phyloP scores from a whole-genome alignment of 495 filamentous ascomycete genomes.

The Penicillium flavigenum region DNA sequence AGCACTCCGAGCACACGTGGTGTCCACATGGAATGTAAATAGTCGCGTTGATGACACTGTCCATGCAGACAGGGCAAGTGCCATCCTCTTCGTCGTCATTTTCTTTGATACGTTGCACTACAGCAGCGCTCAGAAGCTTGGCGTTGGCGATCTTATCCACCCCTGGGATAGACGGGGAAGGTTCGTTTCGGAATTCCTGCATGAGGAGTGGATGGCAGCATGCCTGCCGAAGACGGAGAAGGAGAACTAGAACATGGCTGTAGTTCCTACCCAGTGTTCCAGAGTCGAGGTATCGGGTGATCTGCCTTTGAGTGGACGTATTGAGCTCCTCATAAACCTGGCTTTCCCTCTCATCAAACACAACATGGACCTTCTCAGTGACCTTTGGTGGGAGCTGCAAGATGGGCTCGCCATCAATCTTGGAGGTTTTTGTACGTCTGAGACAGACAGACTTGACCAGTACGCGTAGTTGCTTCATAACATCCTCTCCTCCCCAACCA shows the following conservation, averaged over 20 bases:
- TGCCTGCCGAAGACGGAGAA: slow-evolving; percentile 81
- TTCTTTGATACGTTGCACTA: slow-evolving; percentile 67
- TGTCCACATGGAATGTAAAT: slow-evolving; percentile 89
- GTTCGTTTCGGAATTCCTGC: slow-evolving; percentile 61
- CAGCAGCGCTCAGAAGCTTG: slow-evolving; percentile 55
- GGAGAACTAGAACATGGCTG: slow-evolving; percentile 76
- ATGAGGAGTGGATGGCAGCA: slow-evolving; percentile 95
- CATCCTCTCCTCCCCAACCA: slow-evolving; percentile 34
- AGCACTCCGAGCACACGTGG: slow-evolving; percentile 75
- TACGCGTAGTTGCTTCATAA: slow-evolving; percentile 72
- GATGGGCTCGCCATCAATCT: slow-evolving; percentile 84
- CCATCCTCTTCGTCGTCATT: slow-evolving; percentile 52
- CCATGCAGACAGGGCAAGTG: slow-evolving; percentile 76
- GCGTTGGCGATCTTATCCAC: slow-evolving; percentile 69
- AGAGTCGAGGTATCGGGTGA: slow-evolving; percentile 75
- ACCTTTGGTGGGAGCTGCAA: slow-evolving; percentile 69
- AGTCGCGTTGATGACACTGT: slow-evolving; percentile 69
- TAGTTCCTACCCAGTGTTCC: slow-evolving; percentile 78
- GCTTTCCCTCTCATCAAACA: slow-evolving; percentile 72
- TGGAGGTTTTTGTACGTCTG: slow-evolving; percentile 78
- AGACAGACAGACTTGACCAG: slow-evolving; percentile 83
- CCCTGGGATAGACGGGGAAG: slow-evolving; percentile 51
- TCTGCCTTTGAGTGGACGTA: slow-evolving; percentile 59
- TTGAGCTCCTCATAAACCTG: slow-evolving; percentile 74
- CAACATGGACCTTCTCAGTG: slow-evolving; percentile 61